phyloP scores from a whole-genome alignment of 306 rosid genomes.

The Citrullus mucosospermus region DNA sequence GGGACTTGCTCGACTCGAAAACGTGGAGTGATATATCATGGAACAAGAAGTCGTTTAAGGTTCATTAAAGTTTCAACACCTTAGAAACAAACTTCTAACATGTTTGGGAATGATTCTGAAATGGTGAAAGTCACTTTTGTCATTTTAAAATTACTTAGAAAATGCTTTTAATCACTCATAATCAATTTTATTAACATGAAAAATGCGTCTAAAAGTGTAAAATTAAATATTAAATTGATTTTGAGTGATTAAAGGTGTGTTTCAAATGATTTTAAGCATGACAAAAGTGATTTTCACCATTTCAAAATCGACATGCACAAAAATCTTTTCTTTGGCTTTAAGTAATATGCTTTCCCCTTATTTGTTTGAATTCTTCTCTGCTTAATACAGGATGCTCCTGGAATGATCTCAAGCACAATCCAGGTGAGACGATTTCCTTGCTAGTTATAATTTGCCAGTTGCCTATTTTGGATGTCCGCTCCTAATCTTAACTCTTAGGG shows the following conservation, averaged over 20 bases:
- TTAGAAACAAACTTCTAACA: neutral
- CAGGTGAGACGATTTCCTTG: constrained; percentile 35
- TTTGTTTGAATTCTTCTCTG: constrained; percentile 5
- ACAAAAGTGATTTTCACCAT: too few species aligned
- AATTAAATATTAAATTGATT: too few species aligned
- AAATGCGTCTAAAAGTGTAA: too few species aligned
- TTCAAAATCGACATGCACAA: too few species aligned
- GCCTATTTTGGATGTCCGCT: neutral
- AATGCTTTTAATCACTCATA: too few species aligned
- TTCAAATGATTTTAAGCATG: too few species aligned
- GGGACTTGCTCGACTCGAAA: constrained; percentile 47
- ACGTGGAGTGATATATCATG: constrained; percentile 59
- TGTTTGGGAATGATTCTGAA: too few species aligned
- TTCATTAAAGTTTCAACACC: neutral
- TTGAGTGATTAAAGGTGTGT: too few species aligned
- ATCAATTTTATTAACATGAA: too few species aligned
- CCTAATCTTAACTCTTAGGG: neutral
- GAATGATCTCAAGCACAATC: constrained; percentile 52
- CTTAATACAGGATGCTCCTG: constrained; percentile 50
- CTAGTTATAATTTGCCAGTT: neutral
- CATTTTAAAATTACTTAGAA: too few species aligned
- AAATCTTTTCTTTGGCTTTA: too few species aligned
- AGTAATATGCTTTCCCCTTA: neutral
- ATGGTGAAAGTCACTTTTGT: too few species aligned
- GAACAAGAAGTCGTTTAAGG: constrained; percentile 62